Evolutionary conservation across 345 rosid species (phyloP), one percentile per base, ranked within the genome.

Genomic region (Ceriops zippeliana): DNA sequence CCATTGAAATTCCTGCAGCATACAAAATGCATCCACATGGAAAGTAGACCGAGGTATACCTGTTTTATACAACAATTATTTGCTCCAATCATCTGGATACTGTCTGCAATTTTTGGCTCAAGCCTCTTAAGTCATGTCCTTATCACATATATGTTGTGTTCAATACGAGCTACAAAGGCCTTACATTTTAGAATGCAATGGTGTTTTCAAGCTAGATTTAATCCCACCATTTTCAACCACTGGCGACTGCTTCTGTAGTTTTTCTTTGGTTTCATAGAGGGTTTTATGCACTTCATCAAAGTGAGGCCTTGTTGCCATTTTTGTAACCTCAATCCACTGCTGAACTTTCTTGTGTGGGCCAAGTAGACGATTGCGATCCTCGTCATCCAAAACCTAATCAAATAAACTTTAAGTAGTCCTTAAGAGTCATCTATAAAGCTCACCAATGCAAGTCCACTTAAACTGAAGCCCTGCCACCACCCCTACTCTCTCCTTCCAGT

Each of bases 321-420:
- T 90, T 22, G 93, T 89, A 71, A 73, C 74, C 73, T 85, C 89
- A 58, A 90, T 79, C 98, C 98, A 93, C 61, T 86, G 80, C 65
- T 77, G 82, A 59, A 93, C 89, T 82, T 86, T 89, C 80, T 85
- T 81, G 72, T 82, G 71, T 13, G 92, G 92, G 72, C 81, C 80
- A 0, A 90, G 74, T 62, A 92, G 56, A 66, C 86, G 77, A 52
- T 67, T 30, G 17, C 83, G 85, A 65, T 84, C 93, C 78, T 81
- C 64, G 63, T 85, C 93, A 64, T 86, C 92, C 82, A 90, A 61
- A 76, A 93, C 67, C 98, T 93, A 58, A 56, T 4, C 11, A 6
- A 56, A 56, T 56, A 42, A 38, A 42, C 13, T 42, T 42, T 13
- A 13, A 42, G 49, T 13, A 42, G 49, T 42, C 49, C 49, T 13